Conservation (phyloP, 768 basidiomycete genomes). For the Cystofilobasidium ferigula region DNA sequence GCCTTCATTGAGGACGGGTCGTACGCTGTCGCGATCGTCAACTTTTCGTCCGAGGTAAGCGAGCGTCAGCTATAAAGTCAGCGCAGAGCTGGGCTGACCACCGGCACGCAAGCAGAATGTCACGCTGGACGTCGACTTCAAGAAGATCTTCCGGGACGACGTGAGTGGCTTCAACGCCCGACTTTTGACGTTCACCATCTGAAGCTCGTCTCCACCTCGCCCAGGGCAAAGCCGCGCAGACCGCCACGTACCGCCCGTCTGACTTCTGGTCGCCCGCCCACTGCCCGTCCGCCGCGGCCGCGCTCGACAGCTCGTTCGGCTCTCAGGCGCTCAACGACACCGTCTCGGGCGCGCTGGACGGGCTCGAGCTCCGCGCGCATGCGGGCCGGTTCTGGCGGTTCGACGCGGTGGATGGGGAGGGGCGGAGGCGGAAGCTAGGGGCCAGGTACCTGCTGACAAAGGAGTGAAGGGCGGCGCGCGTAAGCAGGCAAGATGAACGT, state of each 20-base stretch:
- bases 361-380: conserved; percentile 10
- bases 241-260: neutral
- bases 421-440: neutral
- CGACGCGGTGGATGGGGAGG: neutral
- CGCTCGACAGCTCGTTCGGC: conserved; percentile 1
- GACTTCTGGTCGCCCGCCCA: conserved; percentile 15
- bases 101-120: neutral
- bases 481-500: no score
- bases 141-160: conserved; percentile 21
- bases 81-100: no score
- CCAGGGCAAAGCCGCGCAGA: neutral
- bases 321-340: neutral
- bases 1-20: conserved; percentile 1
- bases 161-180: neutral
- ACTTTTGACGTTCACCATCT: neutral
- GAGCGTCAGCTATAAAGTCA: neutral
- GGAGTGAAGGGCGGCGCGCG: no score
- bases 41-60: conserved; percentile 10
- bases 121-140: conserved; percentile 11
- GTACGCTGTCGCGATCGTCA: conserved; percentile 17
- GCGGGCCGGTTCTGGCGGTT: conserved; percentile 21
- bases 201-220: neutral
- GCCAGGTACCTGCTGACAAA: neutral
- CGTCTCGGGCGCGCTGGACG: neutral
- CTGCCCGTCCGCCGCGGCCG: conserved; percentile 1